Conservation (phyloP, 2,329 filamentous ascomycete species). For the Pseudocercospora crystallina region DNA sequence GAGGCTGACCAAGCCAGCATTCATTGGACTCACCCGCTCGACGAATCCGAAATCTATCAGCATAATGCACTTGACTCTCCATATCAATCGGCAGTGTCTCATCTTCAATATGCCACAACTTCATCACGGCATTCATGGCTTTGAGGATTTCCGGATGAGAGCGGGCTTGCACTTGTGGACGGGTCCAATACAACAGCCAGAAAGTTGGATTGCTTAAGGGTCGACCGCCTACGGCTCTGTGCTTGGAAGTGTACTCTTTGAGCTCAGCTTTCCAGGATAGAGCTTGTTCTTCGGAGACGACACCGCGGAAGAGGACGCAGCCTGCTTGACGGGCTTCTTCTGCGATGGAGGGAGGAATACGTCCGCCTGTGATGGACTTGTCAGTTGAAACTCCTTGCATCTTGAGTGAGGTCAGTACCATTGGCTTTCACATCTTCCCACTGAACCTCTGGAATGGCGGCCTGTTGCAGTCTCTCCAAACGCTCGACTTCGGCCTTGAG, state of each 20-base stretch:
- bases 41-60: conserved; percentile 14
- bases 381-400: background rate
- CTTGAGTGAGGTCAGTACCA: background rate
- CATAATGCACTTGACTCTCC: conserved; percentile 7
- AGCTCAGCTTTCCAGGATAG: conserved; percentile 8
- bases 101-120: conserved; percentile 11
- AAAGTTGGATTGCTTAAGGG: conserved; percentile 9
- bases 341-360: conserved; percentile 2
- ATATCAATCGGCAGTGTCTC: conserved; percentile 9
- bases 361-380: background rate
- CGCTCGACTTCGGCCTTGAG: conserved; percentile 5
- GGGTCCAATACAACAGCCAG: conserved; percentile 14
- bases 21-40: background rate
- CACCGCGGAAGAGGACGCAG: conserved; percentile 8
- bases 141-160: conserved; percentile 10
- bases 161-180: conserved; percentile 13
- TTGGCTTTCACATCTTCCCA: conserved; percentile 9
- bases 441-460: conserved; percentile 7
- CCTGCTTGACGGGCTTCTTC: conserved; percentile 2
- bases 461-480: conserved; percentile 2
- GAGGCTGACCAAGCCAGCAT: too few species aligned
- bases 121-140: conserved; percentile 12
- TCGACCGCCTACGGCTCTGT: conserved; percentile 4
- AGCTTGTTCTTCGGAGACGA: conserved; percentile 9
- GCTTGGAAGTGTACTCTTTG: conserved; percentile 8